Conservation (phyloP, 2,329 filamentous ascomycete genomes). For the Trematosphaeria pertusa region DNA sequence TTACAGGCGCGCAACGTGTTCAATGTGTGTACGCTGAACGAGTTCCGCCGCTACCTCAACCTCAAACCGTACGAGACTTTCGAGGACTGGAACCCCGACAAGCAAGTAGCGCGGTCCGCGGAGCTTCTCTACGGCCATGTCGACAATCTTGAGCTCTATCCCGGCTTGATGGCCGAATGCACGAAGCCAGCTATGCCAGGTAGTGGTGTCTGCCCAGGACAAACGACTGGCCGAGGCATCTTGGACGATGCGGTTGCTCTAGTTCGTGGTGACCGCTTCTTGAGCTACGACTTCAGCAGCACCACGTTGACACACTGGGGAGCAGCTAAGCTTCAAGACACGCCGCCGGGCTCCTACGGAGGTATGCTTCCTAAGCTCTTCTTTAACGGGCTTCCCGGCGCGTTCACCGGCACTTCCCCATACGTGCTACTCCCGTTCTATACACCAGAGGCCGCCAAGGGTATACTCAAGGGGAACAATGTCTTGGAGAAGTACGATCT, state of each 20-base stretch:
- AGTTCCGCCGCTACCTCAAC: slow-evolving; percentile 80
- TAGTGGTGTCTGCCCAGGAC: slow-evolving; percentile 71
- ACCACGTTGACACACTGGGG: slow-evolving; percentile 56
- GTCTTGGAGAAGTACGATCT: slow-evolving; percentile 56
- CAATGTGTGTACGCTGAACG: slow-evolving; percentile 77
- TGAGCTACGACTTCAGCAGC: slow-evolving; percentile 36
- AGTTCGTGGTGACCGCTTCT: slow-evolving; percentile 51
- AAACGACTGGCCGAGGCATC: slow-evolving; percentile 76
- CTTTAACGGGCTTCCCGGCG: slow-evolving; percentile 56
- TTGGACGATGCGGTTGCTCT: slow-evolving; percentile 76
- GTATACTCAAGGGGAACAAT: slow-evolving; percentile 57
- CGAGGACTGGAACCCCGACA: slow-evolving; percentile 74
- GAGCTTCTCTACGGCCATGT: slow-evolving; percentile 62
- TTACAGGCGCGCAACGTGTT: slow-evolving; percentile 76
- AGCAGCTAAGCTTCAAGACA: slow-evolving; percentile 50
- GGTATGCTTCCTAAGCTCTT: slow-evolving; percentile 53
- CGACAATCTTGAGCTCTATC: slow-evolving; percentile 67
- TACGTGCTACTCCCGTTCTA: slow-evolving; percentile 61
- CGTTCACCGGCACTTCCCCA: slow-evolving; percentile 57
- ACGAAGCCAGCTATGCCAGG: slow-evolving; percentile 72
- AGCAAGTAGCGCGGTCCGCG: slow-evolving; percentile 48
- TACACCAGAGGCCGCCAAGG: slow-evolving; percentile 56
- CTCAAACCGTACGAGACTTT: slow-evolving; percentile 75
- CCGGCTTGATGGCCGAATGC: slow-evolving; percentile 76
- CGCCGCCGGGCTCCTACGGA: slow-evolving; percentile 53